Percentiles rank a stretch among this genome's conserved stretches.
Conservation (phyloP, 1,139 yeast genomes). For the Hyphopichia burtonii region DNA sequence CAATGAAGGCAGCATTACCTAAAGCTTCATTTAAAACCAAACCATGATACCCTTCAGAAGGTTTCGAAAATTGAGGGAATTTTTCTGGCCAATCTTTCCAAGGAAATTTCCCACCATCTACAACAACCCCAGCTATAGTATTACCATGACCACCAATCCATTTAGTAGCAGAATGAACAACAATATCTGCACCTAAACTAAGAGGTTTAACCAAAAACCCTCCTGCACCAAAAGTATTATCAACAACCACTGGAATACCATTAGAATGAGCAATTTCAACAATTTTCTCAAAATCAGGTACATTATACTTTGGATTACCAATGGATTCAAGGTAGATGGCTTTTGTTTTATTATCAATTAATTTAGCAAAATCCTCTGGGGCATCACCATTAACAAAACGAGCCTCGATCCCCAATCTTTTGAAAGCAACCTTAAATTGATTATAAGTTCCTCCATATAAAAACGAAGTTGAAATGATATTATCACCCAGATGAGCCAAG, state of each 20-base stretch:
- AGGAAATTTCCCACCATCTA: conserved; percentile 90
- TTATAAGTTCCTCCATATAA: conserved; percentile 96
- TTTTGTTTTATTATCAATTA: conserved; percentile 81
- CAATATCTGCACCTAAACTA: conserved; percentile 85
- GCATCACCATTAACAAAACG: conserved; percentile 80
- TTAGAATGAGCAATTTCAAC: conserved; percentile 78
- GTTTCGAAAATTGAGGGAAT: conserved; percentile 87
- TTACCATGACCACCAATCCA: conserved; percentile 99
- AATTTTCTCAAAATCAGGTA: conserved; percentile 85
- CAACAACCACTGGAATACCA: conserved; percentile 91
- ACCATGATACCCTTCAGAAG: conserved; percentile 94
- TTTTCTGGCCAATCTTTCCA: conserved; percentile 84
- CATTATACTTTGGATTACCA: conserved; percentile 91
- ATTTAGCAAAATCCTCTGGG: conserved; percentile 65
- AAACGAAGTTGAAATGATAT: conserved; percentile 82
- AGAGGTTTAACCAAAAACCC: conserved; percentile 85
- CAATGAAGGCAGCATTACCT: conserved; percentile 77
- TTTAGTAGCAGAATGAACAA: conserved; percentile 89
- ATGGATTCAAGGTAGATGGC: conserved; percentile 88
- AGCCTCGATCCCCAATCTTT: conserved; percentile 80
- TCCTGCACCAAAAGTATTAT: conserved; percentile 97
- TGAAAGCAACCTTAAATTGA: conserved; percentile 89
- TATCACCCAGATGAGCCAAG: conserved; percentile 85
- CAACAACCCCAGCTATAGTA: conserved; percentile 87
- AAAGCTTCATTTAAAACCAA: conserved; percentile 76